These are phyloP conservation scores for Royoungia palumana DNA, from an alignment of 768 basidiomycete species.

Conservation along the genomic window DNA sequence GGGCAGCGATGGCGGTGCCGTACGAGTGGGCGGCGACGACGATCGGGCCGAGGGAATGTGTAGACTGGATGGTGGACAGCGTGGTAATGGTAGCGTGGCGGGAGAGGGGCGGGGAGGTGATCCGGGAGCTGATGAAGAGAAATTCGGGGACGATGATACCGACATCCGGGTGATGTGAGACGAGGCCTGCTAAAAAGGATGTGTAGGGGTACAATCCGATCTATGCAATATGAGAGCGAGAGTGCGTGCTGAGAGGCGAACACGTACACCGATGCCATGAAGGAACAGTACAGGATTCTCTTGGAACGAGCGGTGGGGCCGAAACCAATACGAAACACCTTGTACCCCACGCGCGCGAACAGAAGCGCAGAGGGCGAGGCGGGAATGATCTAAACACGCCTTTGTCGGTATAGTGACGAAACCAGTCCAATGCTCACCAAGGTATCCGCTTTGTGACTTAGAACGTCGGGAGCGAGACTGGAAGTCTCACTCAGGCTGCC, in stretches of 20 bases:
- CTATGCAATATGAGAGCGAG: constrained; percentile 28
- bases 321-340: constrained; percentile 45
- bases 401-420: constrained; percentile 47
- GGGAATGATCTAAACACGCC: constrained; percentile 47
- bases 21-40: constrained; percentile 59
- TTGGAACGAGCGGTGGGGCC: constrained; percentile 44
- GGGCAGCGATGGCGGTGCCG: constrained; percentile 55
- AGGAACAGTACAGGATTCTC: constrained; percentile 59
- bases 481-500: too few relatives aligned
- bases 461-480: too few relatives aligned
- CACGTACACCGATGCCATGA: constrained; percentile 66
- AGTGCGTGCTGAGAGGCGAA: not conserved
- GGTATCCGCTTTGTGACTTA: too few relatives aligned
- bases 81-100: constrained; percentile 40
- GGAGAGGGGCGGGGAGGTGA: constrained; percentile 49
- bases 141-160: constrained; percentile 61
- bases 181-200: constrained; percentile 47
- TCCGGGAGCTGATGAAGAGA: constrained; percentile 58
- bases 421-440: constrained; percentile 45
- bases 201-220: constrained; percentile 61
- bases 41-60: constrained; percentile 37
- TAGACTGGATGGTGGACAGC: constrained; percentile 43
- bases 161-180: constrained; percentile 42
- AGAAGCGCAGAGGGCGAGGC: constrained; percentile 43
- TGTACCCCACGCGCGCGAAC: constrained; percentile 39